A percentile compares a stretch with the other conserved stretches of the same genome.
phyloP scores from a whole-genome alignment of 1,284 basidiomycete genomes.

The Sporisorium scitamineum region DNA sequence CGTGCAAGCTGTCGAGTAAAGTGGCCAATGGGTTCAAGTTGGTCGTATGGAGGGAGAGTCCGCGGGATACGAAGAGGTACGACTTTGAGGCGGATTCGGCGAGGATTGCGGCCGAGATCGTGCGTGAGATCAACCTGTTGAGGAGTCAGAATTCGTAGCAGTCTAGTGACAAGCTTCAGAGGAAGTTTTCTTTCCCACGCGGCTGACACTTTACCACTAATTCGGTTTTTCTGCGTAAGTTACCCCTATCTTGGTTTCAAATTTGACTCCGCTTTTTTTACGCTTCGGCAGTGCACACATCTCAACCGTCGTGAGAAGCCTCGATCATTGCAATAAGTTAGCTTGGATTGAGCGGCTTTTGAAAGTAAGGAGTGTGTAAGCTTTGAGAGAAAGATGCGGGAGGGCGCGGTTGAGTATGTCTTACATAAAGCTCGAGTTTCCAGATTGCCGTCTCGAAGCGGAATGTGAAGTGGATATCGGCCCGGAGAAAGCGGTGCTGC shows the following conservation, averaged over 20 bases:
- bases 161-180: not conserved
- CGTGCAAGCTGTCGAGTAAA: conserved; percentile 85
- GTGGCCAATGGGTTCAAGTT: conserved; percentile 86
- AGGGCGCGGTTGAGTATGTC: conserved; percentile 7
- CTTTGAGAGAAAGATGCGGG: no score
- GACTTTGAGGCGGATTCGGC: conserved; percentile 95
- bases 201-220: no score
- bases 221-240: no score
- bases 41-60: conserved; percentile 78
- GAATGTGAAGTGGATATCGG: no score
- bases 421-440: conserved; percentile 8
- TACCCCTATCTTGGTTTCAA: conserved; percentile 31
- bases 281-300: conserved; percentile 1
- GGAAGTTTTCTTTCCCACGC: conserved; percentile 15
- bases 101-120: conserved; percentile 78
- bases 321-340: no score
- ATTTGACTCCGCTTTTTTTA: not conserved
- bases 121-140: conserved; percentile 56
- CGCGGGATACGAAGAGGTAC: conserved; percentile 81
- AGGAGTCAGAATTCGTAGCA: conserved; percentile 40
- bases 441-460: no score
- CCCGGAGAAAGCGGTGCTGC: not conserved
- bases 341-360: conserved; percentile 13
- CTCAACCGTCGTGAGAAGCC: not conserved
- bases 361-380: not conserved